phyloP scores from a whole-genome alignment of 1,284 basidiomycete genomes.

The Apiotrichum mycotoxinovorans region DNA sequence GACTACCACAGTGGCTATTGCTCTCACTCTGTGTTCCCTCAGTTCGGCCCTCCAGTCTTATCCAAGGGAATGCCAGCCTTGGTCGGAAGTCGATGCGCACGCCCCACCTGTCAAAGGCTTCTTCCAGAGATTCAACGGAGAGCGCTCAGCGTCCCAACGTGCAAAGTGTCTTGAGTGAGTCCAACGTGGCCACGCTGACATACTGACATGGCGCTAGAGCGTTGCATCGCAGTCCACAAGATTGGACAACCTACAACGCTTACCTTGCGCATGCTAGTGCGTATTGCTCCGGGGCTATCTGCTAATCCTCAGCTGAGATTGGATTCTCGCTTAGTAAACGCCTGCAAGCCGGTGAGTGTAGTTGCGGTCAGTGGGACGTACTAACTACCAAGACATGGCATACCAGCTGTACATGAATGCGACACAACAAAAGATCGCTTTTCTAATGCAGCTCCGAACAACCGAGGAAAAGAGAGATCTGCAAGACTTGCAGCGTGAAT shows the following conservation, averaged over 20 bases:
- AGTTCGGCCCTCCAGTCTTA: constrained; percentile 35
- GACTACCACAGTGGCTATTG: constrained; percentile 47
- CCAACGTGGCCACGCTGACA: not conserved
- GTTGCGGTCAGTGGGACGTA: not conserved
- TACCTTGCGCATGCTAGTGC: constrained; percentile 46
- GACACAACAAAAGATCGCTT: constrained; percentile 32
- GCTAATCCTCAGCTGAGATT: constrained; percentile 31
- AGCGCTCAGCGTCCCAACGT: not conserved
- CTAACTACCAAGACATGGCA: constrained; percentile 27
- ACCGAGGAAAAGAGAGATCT: constrained; percentile 5
- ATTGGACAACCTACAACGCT: constrained; percentile 47
- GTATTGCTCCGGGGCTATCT: constrained; percentile 3
- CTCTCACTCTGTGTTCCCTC: constrained; percentile 46
- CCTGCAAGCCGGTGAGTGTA: constrained; percentile 26
- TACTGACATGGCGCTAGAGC: constrained; percentile 27
- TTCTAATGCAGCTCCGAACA: constrained; percentile 24
- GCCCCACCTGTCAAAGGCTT: not conserved
- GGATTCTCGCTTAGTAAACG: constrained; percentile 35
- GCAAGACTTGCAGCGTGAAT: not conserved
- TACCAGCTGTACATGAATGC: constrained; percentile 30
- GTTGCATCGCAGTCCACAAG: constrained; percentile 47
- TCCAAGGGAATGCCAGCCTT: constrained; percentile 37
- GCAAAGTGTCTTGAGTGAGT: constrained; percentile 32
- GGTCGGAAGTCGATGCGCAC: constrained; percentile 17
- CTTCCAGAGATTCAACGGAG: constrained; percentile 4